Evolutionary conservation across 805 yeast species (phyloP), one percentile per base, ranked within the genome.

Genomic region (Yamadazyma olivae): DNA sequence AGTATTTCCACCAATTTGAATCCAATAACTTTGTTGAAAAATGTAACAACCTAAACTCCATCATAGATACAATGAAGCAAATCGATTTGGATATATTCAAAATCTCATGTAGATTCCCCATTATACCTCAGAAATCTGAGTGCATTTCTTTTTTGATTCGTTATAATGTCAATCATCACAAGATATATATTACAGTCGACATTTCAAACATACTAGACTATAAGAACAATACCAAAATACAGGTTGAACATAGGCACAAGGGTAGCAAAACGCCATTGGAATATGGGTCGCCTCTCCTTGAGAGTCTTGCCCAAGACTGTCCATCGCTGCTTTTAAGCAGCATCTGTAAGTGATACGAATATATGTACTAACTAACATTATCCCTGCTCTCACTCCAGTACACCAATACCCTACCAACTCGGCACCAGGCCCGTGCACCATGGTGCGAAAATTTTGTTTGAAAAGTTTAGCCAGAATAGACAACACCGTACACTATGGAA

Each of bases 61-160:
- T 32, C 39, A 13, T 57, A 54, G 59, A 49, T 46, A 18, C 34
- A 28, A 18, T 38, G 55, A 8, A 39, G 37, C 26, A 25, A 31
- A 16, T 42, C 57, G 71, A 66, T 39, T 24, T 32, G 7, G 66
- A 62, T 29, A 45, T 67, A 15, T 56, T 50, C 46, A 53, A 49
- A 33, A 41, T 64, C 2, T 48, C 60, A 1, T 35, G 61, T 20
- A 48, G 48, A 39, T 59, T 46, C 32, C 71, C 70, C 0, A 30
- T 61, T 3, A 14, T 32, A 2, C 10, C 30, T 3, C 12, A 17
- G 4, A 15, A 28, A n/a, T 16, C 21, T 6, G 3, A 17, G 8
- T 20, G 13, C 3, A 9, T 10, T 9, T 16, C 12, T 12, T 35
- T 35, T 16, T 16, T 17, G 9, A 30, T 36, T 8, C 17, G 39